Conservation (phyloP, 805 yeast species). For the Myxozyma neotropica region DNA sequence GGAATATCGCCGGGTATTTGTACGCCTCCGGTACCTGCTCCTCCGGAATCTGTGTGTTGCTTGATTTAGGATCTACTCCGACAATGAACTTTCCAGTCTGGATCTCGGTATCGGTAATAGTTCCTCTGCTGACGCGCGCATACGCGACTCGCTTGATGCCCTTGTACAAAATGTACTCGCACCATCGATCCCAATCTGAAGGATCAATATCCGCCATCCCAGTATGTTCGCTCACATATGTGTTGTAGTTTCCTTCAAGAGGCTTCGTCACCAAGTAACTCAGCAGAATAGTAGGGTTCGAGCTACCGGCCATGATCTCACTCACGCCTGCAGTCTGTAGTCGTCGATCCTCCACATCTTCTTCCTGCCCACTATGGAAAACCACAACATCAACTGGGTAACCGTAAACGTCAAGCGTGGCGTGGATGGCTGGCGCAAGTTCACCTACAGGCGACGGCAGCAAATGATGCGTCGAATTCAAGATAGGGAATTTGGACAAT, state of each 20-base stretch:
- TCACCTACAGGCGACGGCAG: constrained; percentile 98
- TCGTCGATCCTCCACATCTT: constrained; percentile 90
- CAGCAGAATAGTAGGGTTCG: constrained; percentile 81
- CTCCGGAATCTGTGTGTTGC: constrained; percentile 61
- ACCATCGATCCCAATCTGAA: constrained; percentile 96
- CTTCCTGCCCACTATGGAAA: constrained; percentile 98
- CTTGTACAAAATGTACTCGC: constrained; percentile 91
- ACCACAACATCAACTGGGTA: constrained; percentile 87
- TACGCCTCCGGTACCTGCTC: constrained; percentile 58
- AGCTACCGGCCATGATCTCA: constrained; percentile 73
- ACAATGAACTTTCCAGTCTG: constrained; percentile 91
- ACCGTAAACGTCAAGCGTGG: constrained; percentile 90
- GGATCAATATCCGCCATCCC: constrained; percentile 95
- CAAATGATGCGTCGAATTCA: constrained; percentile 86
- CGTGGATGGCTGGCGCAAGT: constrained; percentile 96
- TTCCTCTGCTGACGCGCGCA: constrained; percentile 88
- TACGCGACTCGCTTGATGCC: constrained; percentile 85
- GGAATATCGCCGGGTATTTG: constrained; percentile 76
- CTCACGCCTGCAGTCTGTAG: constrained; percentile 77
- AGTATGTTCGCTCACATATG: constrained; percentile 78
- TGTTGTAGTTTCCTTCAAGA: constrained; percentile 84
- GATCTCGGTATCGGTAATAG: constrained; percentile 95
- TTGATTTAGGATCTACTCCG: constrained; percentile 51
- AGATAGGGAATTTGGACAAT: constrained; percentile 89
- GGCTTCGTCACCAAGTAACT: constrained; percentile 92